A percentile compares a stretch with the other conserved stretches of the same genome.
These are phyloP conservation scores for Aureobasidium sp. DNA, from an alignment of 2,329 filamentous ascomycete species.

Conservation along the genomic window DNA sequence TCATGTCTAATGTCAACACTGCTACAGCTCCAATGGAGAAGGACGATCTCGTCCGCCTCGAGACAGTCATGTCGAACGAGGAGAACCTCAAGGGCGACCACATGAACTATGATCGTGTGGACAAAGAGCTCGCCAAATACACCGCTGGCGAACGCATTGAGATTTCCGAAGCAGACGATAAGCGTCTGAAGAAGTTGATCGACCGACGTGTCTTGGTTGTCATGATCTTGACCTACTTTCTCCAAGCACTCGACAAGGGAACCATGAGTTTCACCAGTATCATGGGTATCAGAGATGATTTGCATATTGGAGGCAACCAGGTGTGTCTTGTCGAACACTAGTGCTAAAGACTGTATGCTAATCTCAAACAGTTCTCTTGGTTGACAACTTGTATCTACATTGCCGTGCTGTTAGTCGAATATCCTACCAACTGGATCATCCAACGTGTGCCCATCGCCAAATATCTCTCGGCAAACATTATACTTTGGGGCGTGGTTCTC, in stretches of 20 bases:
- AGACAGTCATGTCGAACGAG: slow-evolving; percentile 39
- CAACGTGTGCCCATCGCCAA: slow-evolving; percentile 54
- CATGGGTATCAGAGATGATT: slow-evolving; percentile 31
- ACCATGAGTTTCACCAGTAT: slow-evolving; percentile 47
- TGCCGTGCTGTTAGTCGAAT: slow-evolving; percentile 61
- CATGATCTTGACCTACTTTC: slow-evolving; percentile 67
- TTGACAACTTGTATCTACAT: slow-evolving; percentile 69
- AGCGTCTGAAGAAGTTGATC: slow-evolving; percentile 54
- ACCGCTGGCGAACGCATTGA: slow-evolving; percentile 47
- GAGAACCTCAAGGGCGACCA: slow-evolving; percentile 41
- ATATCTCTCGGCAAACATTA: slow-evolving; percentile 54
- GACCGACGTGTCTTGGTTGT: slow-evolving; percentile 59
- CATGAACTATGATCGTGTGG: slow-evolving; percentile 52
- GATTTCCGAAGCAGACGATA: slow-evolving; percentile 53
- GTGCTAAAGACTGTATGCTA: not conserved
- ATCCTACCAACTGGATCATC: slow-evolving; percentile 58
- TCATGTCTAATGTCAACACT: slow-evolving; percentile 1
- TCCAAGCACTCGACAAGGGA: slow-evolving; percentile 62
- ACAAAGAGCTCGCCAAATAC: slow-evolving; percentile 65
- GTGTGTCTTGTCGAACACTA: slow-evolving; percentile 17
- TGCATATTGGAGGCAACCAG: slow-evolving; percentile 25
- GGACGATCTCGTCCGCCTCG: slow-evolving; percentile 35
- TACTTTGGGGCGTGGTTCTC: slow-evolving; percentile 55
- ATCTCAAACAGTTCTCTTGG: slow-evolving; percentile 52
- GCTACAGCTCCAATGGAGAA: slow-evolving; percentile 6